Evolutionary conservation across 306 rosid genomes (phyloP), one percentile per base, ranked within the genome.

Genomic region (Phaseolus lunatus): DNA sequence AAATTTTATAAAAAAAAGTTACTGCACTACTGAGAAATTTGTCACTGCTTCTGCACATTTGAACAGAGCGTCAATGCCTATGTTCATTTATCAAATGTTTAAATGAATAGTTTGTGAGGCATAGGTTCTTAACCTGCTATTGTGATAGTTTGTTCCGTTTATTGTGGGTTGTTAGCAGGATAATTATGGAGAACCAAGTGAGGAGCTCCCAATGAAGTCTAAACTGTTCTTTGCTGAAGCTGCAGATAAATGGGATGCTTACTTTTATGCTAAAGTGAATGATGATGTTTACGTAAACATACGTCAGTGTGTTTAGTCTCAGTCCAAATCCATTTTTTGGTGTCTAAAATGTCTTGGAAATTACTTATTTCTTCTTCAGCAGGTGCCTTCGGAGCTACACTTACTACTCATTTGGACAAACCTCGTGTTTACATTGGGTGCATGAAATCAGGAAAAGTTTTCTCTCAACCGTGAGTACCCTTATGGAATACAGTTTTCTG

Each of bases 391-490:
- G 97, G 89, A 75, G 85, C 97, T 73, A 76, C 91, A 53, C 96
- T 95, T 58, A 92, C 97, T 26, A 37, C 87, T 79, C 91, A 95
- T 88, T 81, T 95, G 83, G 94, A 92, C 87, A 95, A 95, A 75
- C 99, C 97, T 76, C 97, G 97, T 65, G 72, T 88, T 77, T 95
- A 92, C 86, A 79, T 95, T 48, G 99, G 99, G 41, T 95, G 99
- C 92, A 95, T 95, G 99, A 95, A 92, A 83, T 90, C 99, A 0
- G 97, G 99, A 84, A 90, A 90, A 95, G 97, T 95, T 70, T 95
- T 90, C 88, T 92, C 99, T 59, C 96, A 90, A 74, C 88, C 65
- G 99, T 95, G 87, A 87, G 97, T 61, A 63, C 70, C 65, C 20
- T 68, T 58, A 20, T n/a, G 22, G 19, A 48, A 48, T 49, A 2